Conservation (phyloP, 768 basidiomycete species). For the Crassisporium funariophilum region DNA sequence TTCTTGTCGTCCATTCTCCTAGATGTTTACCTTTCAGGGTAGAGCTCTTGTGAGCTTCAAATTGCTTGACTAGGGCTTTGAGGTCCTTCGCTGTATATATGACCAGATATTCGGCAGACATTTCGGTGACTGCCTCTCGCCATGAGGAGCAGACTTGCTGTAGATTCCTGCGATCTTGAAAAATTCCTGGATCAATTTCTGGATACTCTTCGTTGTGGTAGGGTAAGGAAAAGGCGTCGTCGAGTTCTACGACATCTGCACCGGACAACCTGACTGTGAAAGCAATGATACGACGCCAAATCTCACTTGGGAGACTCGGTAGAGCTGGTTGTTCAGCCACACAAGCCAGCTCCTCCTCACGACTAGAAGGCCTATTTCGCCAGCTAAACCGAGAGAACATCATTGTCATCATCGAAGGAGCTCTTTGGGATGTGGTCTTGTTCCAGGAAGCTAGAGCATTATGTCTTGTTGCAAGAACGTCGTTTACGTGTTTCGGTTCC, state of each 20-base stretch:
- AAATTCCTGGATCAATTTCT: constrained; percentile 31
- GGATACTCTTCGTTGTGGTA: constrained; percentile 29
- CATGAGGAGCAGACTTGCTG: constrained; percentile 41
- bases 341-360: background rate
- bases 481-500: too few species aligned
- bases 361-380: constrained; percentile 4
- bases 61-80: constrained; percentile 30
- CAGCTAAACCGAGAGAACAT: constrained; percentile 2
- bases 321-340: background rate
- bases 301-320: constrained; percentile 19
- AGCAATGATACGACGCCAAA: constrained; percentile 41
- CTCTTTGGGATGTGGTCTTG: background rate
- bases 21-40: constrained; percentile 26
- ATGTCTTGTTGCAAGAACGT: too few species aligned
- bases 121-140: constrained; percentile 36
- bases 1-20: constrained; percentile 41
- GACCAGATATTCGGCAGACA: constrained; percentile 42
- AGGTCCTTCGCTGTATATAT: constrained; percentile 39
- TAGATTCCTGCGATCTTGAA: constrained; percentile 31
- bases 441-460: too few species aligned
- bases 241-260: constrained; percentile 31
- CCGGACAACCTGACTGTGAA: constrained; percentile 37
- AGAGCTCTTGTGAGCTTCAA: constrained; percentile 32
- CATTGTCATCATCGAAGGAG: background rate
- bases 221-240: constrained; percentile 41